Evolutionary conservation across 805 yeast genomes (phyloP).

Genomic region (Pichia cephalocereana): DNA sequence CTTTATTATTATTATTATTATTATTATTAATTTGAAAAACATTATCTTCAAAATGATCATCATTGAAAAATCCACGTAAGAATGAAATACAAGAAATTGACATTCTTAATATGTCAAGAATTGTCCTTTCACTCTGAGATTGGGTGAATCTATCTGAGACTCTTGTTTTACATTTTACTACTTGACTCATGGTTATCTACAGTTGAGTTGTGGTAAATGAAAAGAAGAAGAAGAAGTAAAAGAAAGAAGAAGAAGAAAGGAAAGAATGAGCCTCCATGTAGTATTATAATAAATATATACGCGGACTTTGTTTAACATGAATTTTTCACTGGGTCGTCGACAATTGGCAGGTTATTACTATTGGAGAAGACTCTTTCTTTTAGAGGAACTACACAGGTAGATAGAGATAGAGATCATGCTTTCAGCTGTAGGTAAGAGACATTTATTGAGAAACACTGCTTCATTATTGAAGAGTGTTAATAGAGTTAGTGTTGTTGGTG

Average conservation of each 20-base stretch:
- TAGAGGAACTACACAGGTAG: no score
- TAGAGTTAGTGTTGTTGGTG: neutral
- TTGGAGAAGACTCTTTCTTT: no score
- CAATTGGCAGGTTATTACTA: no score
- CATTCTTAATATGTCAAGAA: conserved; percentile 41
- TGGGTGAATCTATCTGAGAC: conserved; percentile 15
- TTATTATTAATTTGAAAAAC: conserved; percentile 32
- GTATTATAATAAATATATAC: no score
- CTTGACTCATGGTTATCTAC: neutral
- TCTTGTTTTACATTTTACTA: conserved; percentile 4
- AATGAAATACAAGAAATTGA: conserved; percentile 51
- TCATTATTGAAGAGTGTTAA: neutral
- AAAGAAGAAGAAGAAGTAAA: no score
- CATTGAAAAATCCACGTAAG: conserved; percentile 49
- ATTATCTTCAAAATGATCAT: conserved; percentile 42
- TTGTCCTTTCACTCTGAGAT: conserved; percentile 32
- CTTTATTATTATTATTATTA: neutral
- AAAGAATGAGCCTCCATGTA: no score
- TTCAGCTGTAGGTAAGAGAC: neutral
- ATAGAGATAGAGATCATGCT: no score
- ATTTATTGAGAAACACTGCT: neutral
- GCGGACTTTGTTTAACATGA: no score
- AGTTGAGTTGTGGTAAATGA: neutral
- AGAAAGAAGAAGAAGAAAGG: no score
- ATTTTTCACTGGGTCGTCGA: no score